Evolutionary conservation across 139 green algal species (phyloP), one percentile per base, ranked within the genome.

Genomic region (Chlamydomonas schloesseri): DNA sequence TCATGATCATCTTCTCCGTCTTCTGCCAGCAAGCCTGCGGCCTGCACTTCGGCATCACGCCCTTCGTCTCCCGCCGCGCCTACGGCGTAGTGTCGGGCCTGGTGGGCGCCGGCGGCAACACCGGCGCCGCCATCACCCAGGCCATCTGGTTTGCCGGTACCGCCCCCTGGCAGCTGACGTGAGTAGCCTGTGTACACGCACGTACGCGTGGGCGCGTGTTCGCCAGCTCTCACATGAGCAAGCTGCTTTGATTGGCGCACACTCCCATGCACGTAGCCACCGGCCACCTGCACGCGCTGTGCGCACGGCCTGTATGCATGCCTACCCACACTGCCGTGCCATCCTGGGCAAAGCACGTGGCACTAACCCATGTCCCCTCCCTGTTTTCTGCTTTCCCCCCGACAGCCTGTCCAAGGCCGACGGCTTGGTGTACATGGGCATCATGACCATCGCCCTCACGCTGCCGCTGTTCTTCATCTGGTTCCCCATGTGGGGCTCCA

Each of bases 401-500:
- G 50, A 71, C 67, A 91, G 73, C 42, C 91, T 96, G 62, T 81
- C 84, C 14, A 90, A 84, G 18, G 82, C 96, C 50, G 88, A 98
- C 36, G 95, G 94, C 53, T 92, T 98, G 74, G 85, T 90, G 62
- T 98, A 93, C 91, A 98, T 99, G 96, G 97, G 97, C 17, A 90
- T 97, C 47, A 93, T 96, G 87, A 96, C 97, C 72, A 92, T 98
- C 23, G 89, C 58, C 21, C 85, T 98, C 0, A 96, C 96, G 0
- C 36, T 90, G 21, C 70, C 95, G 33, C 79, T 98, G 17, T 42
- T 91, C n/a, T 62, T 93, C 36, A 91, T 99, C 84, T 95, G 97
- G 88, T 99, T 98, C 92, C 97, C 97, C 72, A 96, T 96, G 96
- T 99, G 96, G 97, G 97, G 97, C 50, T 93, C 93, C 87, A 97